phyloP scores from a whole-genome alignment of 176 grass and related monocot species.

The Raddia distichophylla region DNA sequence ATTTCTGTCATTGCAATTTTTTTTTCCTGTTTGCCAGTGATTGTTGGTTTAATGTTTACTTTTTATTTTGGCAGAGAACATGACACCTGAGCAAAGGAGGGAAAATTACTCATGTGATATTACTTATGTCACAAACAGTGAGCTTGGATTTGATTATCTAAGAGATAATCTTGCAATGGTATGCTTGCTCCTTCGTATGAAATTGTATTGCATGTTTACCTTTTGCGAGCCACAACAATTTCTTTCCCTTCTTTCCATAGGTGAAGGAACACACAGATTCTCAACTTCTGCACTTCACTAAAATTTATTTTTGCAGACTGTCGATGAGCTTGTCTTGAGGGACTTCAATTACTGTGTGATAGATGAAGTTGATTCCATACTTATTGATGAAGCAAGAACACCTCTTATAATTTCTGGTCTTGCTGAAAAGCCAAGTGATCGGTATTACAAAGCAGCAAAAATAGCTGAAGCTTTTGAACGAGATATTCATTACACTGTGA shows the following conservation, averaged over 20 bases:
- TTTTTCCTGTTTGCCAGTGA: conserved; percentile 38
- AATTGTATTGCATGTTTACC: conserved; percentile 21
- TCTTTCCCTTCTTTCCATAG: neutral
- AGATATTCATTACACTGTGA: conserved; percentile 98
- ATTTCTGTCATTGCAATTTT: conserved; percentile 12
- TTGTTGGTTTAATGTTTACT: conserved; percentile 31
- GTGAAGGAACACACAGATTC: conserved; percentile 12
- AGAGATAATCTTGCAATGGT: conserved; percentile 99
- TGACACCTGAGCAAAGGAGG: conserved; percentile 97
- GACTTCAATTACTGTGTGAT: conserved; percentile 99
- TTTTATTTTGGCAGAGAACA: conserved; percentile 80
- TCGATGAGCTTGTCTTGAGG: conserved; percentile 95
- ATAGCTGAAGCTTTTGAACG: conserved; percentile 88
- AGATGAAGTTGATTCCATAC: conserved; percentile 99
- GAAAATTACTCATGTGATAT: conserved; percentile 96
- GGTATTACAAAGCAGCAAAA: conserved; percentile 95
- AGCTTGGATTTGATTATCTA: conserved; percentile 99
- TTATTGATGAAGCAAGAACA: conserved; percentile 98
- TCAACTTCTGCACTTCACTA: conserved; percentile 23
- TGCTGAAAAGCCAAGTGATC: conserved; percentile 90
- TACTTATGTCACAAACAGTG: conserved; percentile 99
- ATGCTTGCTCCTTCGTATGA: conserved; percentile 30
- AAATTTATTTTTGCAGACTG: conserved; percentile 67
- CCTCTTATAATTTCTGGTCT: conserved; percentile 97
- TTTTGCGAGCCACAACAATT: conserved; percentile 3